Base-by-base conservation (phyloP, 139 green algal species). In the Picochlorum sp. region DNA sequence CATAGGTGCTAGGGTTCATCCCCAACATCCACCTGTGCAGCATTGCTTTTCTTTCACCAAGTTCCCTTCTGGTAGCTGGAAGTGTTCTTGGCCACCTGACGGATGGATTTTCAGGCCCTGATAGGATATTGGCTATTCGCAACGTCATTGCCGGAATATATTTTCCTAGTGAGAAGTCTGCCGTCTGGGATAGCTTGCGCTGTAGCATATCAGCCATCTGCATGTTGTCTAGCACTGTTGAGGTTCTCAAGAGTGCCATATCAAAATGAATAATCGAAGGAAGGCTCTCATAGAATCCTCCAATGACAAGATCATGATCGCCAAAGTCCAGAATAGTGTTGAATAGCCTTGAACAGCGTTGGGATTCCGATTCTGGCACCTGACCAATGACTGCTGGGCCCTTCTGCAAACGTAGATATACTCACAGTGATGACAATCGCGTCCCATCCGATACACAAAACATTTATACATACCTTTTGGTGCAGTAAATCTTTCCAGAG, bases 301-400 rank as follows among this genome's bases (percentile, higher is more conserved):
- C 44, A 11, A 87, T 13, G 31, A 95, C 75, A 63, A 94, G 73
- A 34, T 92, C 83, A 61, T 81, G 49, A 71, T 95, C 88, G 2
- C 88, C 85, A 75, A 94, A 91, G 60, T 85, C 80, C 44, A 76
- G 49, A 66, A 92, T 58, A 37, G 49, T 47, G 60, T 64, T 52
- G 60, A 79, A 81, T 18, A 86, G 76, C 34, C 76, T 64, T 15
- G 20, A 18, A 31, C n/a, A 23, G 1, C 70, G 57, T 65, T 72
- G 45, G 10, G 70, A 50, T 6, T 78, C 55, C 15, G 31, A 61
- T 63, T 81, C 67, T 6, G 31, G 26, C 3, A 34, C 45, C 13
- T 28, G 44, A 9, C 70, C 70, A 31, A 69, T 50, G 10, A 71
- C 47, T 34, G 15, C 34, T 8, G 62, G 44, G 38, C 50, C 45